Conservation (phyloP, 2,329 filamentous ascomycete genomes). For the Aspergillus brunneoviolaceus region DNA sequence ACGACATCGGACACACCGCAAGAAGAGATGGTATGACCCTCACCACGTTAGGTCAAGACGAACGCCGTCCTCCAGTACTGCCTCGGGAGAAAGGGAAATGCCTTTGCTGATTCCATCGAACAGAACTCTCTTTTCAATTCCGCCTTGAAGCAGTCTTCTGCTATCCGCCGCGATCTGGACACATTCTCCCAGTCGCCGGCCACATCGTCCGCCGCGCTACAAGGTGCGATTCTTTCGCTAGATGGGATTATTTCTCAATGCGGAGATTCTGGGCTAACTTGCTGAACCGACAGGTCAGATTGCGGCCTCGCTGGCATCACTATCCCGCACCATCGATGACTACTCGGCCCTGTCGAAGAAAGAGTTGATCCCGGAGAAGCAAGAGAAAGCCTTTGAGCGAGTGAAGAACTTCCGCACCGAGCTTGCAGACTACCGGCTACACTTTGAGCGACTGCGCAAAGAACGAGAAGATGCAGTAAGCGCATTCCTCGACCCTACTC, state of each 20-base stretch:
- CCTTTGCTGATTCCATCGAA: neutral
- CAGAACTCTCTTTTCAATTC: constrained; percentile 85
- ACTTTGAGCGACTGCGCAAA: constrained; percentile 75
- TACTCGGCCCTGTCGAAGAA: constrained; percentile 82
- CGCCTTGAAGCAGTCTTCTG: constrained; percentile 78
- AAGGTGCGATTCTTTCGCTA: constrained; percentile 47
- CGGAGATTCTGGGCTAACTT: neutral
- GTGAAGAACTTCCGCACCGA: constrained; percentile 83
- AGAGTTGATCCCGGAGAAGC: constrained; percentile 86
- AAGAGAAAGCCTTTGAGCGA: constrained; percentile 83
- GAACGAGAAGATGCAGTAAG: constrained; percentile 70
- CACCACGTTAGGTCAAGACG: neutral
- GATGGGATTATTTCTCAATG: neutral
- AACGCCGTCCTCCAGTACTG: neutral
- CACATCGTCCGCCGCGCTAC: constrained; percentile 61
- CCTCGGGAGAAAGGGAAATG: too few relatives aligned
- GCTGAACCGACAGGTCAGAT: constrained; percentile 58
- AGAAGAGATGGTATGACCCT: constrained; percentile 20
- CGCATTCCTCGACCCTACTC: neutral
- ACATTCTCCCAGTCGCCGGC: constrained; percentile 61
- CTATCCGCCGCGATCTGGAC: constrained; percentile 74
- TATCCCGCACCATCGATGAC: constrained; percentile 88
- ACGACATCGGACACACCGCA: neutral
- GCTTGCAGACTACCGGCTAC: constrained; percentile 72
- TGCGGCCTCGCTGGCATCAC: constrained; percentile 74